Percentiles rank a stretch among this genome's conserved stretches.
Evolutionary conservation across 2,329 filamentous ascomycete species (phyloP).

Genomic region (Alternaria conjuncta): DNA sequence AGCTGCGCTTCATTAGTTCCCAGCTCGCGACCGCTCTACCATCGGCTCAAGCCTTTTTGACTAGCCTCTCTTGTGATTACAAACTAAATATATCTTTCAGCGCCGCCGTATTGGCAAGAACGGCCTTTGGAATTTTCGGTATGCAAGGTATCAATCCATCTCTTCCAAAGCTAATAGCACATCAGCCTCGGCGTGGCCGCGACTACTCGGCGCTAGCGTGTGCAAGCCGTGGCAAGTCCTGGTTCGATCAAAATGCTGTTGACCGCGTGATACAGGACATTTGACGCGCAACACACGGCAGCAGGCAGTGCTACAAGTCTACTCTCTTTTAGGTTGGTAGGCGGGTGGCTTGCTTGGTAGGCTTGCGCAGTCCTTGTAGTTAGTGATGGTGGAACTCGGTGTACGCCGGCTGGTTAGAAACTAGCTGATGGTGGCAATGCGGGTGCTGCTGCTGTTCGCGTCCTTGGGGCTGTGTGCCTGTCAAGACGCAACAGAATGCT

Average conservation of each 20-base stretch:
- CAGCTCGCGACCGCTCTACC: background rate
- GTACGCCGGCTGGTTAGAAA: background rate
- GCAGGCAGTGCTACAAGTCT: background rate
- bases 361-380: background rate
- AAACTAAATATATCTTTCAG: background rate
- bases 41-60: background rate
- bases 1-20: background rate
- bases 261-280: slow-evolving; percentile 1
- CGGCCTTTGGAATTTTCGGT: background rate
- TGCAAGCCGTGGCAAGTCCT: background rate
- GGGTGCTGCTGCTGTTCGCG: background rate
- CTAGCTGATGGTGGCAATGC: background rate
- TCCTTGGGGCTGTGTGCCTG: background rate
- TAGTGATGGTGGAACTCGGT: background rate
- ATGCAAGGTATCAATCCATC: background rate
- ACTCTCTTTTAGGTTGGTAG: background rate
- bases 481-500: background rate
- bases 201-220: background rate
- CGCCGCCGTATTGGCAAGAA: background rate
- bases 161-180: background rate
- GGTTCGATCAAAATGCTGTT: background rate
- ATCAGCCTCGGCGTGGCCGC: background rate
- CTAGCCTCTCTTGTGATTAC: background rate
- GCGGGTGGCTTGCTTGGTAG: background rate
- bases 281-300: slow-evolving; percentile 13